Percentiles rank a stretch among this genome's conserved stretches.
phyloP scores from a whole-genome alignment of 2,329 filamentous ascomycete species.

The Trichoderma cornu-damae region DNA sequence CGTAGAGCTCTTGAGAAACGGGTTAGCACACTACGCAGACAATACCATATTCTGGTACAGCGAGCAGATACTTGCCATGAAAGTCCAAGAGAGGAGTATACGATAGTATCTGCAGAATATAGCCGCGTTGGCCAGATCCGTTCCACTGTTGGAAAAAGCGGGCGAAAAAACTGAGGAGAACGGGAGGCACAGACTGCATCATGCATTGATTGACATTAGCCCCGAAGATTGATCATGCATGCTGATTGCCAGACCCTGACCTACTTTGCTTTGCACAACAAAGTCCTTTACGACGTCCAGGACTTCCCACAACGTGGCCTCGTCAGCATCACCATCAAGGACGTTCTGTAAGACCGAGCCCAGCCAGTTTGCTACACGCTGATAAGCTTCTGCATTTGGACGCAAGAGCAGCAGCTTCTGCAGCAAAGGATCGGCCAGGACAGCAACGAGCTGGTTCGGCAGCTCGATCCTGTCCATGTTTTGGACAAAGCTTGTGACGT shows the following conservation, averaged over 20 bases:
- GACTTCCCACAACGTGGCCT: constrained; percentile 48
- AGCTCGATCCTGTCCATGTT: constrained; percentile 73
- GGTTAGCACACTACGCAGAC: not conserved
- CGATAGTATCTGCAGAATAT: constrained; percentile 54
- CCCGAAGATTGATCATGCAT: not conserved
- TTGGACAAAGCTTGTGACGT: constrained; percentile 61
- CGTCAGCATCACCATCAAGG: constrained; percentile 46
- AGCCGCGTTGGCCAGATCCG: constrained; percentile 48
- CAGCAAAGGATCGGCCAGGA: constrained; percentile 68
- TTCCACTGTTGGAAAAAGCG: constrained; percentile 58
- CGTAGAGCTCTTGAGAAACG: constrained; percentile 43
- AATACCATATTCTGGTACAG: not conserved
- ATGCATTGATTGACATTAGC: constrained; percentile 8
- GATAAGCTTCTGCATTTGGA: constrained; percentile 47
- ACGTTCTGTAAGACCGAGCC: constrained; percentile 52
- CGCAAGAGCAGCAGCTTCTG: constrained; percentile 70
- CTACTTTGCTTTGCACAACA: constrained; percentile 51
- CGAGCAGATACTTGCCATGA: constrained; percentile 39
- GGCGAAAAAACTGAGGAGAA: constrained; percentile 46
- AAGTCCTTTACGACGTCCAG: constrained; percentile 53
- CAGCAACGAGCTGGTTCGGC: constrained; percentile 75
- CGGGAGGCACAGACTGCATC: constrained; percentile 41
- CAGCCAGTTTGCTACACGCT: constrained; percentile 57
- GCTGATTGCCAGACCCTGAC: constrained; percentile 11
- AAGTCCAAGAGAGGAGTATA: constrained; percentile 53